phyloP scores from a whole-genome alignment of 164 flowering plant species.

The Dillenia turbinata region DNA sequence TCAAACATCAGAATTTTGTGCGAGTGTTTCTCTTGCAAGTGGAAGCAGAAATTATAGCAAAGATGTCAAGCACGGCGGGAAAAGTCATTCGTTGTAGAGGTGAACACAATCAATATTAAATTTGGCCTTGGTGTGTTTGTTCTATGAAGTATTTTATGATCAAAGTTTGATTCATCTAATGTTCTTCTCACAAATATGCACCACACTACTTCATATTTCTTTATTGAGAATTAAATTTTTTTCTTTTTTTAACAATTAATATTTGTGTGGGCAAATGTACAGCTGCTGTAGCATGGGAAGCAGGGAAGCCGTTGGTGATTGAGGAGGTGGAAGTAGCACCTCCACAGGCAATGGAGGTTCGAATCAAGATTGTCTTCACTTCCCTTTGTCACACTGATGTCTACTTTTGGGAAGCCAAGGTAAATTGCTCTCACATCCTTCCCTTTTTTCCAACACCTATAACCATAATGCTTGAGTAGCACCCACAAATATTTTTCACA shows the following conservation, averaged over 20 bases:
- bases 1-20: no score
- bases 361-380: conserved; percentile 42
- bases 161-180: neutral
- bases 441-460: no score
- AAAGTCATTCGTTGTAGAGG: conserved; percentile 28
- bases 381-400: conserved; percentile 53
- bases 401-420: conserved; percentile 58
- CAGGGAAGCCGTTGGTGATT: conserved; percentile 54
- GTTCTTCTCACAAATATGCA: neutral
- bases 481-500: no score
- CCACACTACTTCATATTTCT: neutral
- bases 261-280: neutral
- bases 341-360: conserved; percentile 49
- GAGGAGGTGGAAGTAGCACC: conserved; percentile 59
- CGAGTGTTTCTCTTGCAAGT: no score
- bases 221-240: neutral
- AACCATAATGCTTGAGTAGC: no score
- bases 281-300: conserved; percentile 69
- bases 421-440: neutral
- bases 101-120: neutral
- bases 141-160: neutral
- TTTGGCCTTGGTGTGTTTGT: neutral
- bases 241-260: neutral
- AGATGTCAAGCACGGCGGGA: conserved; percentile 10
- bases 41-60: no score